Base-by-base conservation (phyloP, 2,329 filamentous ascomycete genomes). In the Colletotrichum sp. region DNA sequence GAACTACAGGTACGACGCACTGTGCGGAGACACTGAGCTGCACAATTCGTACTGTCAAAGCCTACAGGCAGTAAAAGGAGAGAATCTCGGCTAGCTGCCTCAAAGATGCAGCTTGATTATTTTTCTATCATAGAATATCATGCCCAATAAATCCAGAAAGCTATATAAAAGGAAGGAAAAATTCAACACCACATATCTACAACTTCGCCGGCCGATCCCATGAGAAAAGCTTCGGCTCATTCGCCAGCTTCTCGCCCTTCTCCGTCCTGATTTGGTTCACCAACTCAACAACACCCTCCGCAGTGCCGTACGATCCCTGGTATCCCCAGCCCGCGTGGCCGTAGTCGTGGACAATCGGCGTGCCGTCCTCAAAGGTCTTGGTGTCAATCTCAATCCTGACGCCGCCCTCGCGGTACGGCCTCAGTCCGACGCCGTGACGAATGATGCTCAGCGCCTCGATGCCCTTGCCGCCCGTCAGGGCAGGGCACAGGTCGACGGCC, bases 291-390 rank as follows among this genome's bases (percentile, higher is more conserved):
- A 92, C 93, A 39, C 89, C 87, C 80, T 93, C 88, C 1, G 94
- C 91, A 82, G 93, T 95, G 2, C 94, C 94, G 83, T 94, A 96
- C 28, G 87, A 91, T 3, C 88, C 90, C 81, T 92, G 90, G 75
- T 91, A 98, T 13, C 96, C 96, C 89, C 94, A 95, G 3, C 94
- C 94, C 2, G 92, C 93, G 82, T 96, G 94, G 0, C 94, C 94
- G 79, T 96, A 96, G 80, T 95, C 94, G 82, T 96, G 95, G 70
- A 97, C 93, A n/a, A 96, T 90, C 83, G 90, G 88, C 4, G 83
- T 90, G 5, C 91, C 88, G 8, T 91, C 92, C 67, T 89, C 86
- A 34, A 85, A 68, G 24, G 78, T 80, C 60, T 95, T 90, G 77
- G 86, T 87, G 82, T 96, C 94, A 81, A 88, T 93, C 84, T 98